Evolutionary conservation across 164 flowering plant species (phyloP).

Genomic region (Stephania yunnanensis): DNA sequence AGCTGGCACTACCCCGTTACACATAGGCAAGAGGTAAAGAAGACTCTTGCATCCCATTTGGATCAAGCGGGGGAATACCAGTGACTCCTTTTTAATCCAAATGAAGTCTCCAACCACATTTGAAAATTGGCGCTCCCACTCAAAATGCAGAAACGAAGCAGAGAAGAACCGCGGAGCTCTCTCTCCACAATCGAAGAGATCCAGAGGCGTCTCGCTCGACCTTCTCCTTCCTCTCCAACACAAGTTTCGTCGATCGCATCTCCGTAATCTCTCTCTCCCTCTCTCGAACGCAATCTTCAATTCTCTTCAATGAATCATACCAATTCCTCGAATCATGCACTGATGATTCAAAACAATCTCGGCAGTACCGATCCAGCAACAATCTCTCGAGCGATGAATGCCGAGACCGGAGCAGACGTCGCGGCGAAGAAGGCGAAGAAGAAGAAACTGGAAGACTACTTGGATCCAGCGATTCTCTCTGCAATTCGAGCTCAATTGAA

Average conservation of each 20-base stretch:
- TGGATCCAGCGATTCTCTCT: constrained; percentile 31
- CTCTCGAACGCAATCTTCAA: neutral
- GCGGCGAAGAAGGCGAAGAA: neutral
- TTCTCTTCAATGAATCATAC: neutral
- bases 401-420: neutral
- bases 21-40: too few relatives aligned
- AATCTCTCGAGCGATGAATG: neutral
- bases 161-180: constrained; percentile 16
- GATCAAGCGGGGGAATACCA: too few relatives aligned
- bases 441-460: constrained; percentile 27
- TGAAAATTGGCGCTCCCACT: neutral
- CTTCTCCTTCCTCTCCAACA: constrained; percentile 1
- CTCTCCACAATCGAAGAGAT: constrained; percentile 27
- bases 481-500: constrained; percentile 18
- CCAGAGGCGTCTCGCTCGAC: constrained; percentile 30
- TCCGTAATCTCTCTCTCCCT: constrained; percentile 5
- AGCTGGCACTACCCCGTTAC: too few relatives aligned
- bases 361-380: neutral
- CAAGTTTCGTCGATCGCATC: constrained; percentile 5
- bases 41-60: too few relatives aligned
- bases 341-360: neutral
- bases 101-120: neutral
- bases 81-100: neutral
- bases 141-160: neutral
- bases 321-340: neutral